These are phyloP conservation scores for Parafenestella ontariensis DNA, from an alignment of 2,329 filamentous ascomycete genomes.

Conservation along the genomic window DNA sequence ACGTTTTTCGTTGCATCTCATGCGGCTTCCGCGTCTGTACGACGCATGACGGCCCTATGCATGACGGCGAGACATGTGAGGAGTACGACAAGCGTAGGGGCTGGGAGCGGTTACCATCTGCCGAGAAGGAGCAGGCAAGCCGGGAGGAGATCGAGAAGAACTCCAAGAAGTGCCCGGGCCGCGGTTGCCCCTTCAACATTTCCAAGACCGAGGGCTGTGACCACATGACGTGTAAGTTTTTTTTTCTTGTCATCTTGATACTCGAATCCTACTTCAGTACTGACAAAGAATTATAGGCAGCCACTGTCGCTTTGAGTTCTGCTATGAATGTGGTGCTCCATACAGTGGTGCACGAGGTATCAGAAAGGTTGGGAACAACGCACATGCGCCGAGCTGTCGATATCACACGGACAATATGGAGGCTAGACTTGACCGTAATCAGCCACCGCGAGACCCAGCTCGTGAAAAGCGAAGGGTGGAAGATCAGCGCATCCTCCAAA, in stretches of 20 bases:
- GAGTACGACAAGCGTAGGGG: slow-evolving; percentile 40
- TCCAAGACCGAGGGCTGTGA: slow-evolving; percentile 49
- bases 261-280: neutral
- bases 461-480: no score
- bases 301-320: slow-evolving; percentile 45
- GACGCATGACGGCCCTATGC: slow-evolving; percentile 41
- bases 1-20: slow-evolving; percentile 42
- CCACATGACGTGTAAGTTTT: slow-evolving; percentile 38
- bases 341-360: neutral
- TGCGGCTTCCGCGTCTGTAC: slow-evolving; percentile 47
- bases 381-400: neutral
- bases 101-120: neutral
- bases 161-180: slow-evolving; percentile 25
- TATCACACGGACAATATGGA: neutral
- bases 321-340: slow-evolving; percentile 26
- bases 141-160: slow-evolving; percentile 34
- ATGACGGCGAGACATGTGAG: slow-evolving; percentile 45
- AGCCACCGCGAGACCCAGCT: no score
- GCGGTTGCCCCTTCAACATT: slow-evolving; percentile 41
- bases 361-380: neutral
- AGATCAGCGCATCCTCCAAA: no score
- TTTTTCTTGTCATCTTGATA: neutral
- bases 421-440: no score
- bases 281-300: neutral
- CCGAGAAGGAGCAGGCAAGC: slow-evolving; percentile 29